These are phyloP conservation scores for Colletotrichum endophyticum DNA, from an alignment of 2,329 filamentous ascomycete species.

Conservation along the genomic window DNA sequence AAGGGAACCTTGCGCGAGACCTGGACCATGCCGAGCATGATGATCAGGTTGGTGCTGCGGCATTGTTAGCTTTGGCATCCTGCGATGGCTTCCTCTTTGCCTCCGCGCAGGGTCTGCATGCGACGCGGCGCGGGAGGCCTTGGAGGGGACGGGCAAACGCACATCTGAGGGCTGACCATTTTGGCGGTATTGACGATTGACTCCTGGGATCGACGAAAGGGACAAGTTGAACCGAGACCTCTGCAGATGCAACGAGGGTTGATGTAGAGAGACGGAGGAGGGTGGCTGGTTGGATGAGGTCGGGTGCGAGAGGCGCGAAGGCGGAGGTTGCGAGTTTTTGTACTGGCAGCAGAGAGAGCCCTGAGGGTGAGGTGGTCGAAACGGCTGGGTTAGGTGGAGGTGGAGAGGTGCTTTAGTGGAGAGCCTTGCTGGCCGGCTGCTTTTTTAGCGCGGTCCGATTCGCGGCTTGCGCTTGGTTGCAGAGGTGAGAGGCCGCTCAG, in stretches of 20 bases:
- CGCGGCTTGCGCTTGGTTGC: neutral
- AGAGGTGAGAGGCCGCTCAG: neutral
- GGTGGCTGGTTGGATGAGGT: neutral
- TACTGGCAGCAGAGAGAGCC: constrained; percentile 2
- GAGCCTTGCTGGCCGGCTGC: neutral
- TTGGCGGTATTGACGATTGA: constrained; percentile 17
- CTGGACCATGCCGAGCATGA: constrained; percentile 98
- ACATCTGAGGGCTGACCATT: constrained; percentile 33
- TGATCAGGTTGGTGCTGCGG: constrained; percentile 84
- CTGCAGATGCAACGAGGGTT: neutral
- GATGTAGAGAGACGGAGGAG: neutral
- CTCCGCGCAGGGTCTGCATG: neutral
- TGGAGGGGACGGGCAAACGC: neutral
- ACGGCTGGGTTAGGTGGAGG: constrained; percentile 12
- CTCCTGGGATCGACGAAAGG: neutral
- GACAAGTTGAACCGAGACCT: neutral
- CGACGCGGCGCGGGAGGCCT: neutral
- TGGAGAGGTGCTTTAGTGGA: constrained; percentile 1
- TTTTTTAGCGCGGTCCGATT: neutral
- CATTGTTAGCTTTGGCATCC: constrained; percentile 26
- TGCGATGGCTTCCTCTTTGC: neutral
- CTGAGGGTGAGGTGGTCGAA: constrained; percentile 20
- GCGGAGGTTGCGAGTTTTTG: constrained; percentile 19
- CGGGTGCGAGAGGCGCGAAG: neutral
- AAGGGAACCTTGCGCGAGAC: constrained; percentile 95